Evolutionary conservation across 306 rosid genomes (phyloP), one percentile per base, ranked within the genome.

Genomic region (Ceratonia siliqua): DNA sequence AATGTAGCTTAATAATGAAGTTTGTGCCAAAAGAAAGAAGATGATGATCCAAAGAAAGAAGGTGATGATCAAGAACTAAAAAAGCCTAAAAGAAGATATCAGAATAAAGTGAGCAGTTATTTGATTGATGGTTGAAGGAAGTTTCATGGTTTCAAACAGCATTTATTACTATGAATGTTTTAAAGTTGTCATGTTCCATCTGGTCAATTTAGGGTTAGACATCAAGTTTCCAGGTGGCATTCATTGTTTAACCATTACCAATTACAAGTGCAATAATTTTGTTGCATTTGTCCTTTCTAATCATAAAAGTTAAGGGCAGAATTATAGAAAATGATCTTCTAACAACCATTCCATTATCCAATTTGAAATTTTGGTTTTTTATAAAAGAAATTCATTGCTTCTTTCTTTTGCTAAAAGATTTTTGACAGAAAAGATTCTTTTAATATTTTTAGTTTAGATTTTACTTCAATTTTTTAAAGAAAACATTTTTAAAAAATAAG

Each of bases 271-370:
- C 57, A 57, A 41, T 72, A 5, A 56, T 42, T 57, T 46, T 59
- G 49, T 28, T 32, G 33, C 28, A 21, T 3, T 70, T 77, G 71
- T 36, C 43, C 57, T 69, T 36, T 33, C 4, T 58, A 59, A 59
- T 46, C 42, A 59, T 69, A 58, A 27, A 69, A 77, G 64, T 48
- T 69, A 24, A 30, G 27, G n/a, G 22, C 10, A 43, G 5, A 5
- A 30, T 28, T 59, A 8, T 4, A 33, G 46, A 61, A 33, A 18
- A 35, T 61, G 27, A 61, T 61, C 21, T 61, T 1, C 17, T 18
- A 18, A 61, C 68, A 57, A 56, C 36, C 41, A 10, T 9, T 20
- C 11, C 50, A 36, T 20, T 38, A 38, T 20, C 38, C 49, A 18
- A 6, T 38, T 62, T 4, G 17, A 49, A 49, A n/a, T 1, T 15